phyloP scores from a whole-genome alignment of 2,329 filamentous ascomycete genomes.

The Phoma sp. region DNA sequence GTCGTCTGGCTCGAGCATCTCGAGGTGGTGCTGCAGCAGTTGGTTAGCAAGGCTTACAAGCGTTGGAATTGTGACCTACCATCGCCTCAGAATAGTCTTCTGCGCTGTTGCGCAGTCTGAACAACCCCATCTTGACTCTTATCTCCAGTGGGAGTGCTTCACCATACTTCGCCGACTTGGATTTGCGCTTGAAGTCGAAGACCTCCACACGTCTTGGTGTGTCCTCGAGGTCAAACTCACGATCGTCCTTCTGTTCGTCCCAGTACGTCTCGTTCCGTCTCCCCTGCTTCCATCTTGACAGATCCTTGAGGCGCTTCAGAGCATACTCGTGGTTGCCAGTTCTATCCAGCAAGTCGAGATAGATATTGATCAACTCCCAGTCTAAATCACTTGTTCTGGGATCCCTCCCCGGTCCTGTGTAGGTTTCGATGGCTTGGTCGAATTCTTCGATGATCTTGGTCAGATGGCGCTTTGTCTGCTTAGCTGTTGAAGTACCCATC shows the following conservation, averaged over 20 bases:
- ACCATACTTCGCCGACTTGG: conserved; percentile 69
- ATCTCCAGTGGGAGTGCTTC: conserved; percentile 79
- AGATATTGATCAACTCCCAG: conserved; percentile 88
- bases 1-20: conserved; percentile 72
- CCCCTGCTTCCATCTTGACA: conserved; percentile 83
- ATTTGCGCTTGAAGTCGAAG: conserved; percentile 65
- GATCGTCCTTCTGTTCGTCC: conserved; percentile 77
- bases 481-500: conserved; percentile 59
- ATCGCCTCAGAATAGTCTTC: conserved; percentile 72
- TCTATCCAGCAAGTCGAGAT: conserved; percentile 78
- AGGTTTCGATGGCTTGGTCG: conserved; percentile 56
- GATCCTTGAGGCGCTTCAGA: conserved; percentile 70
- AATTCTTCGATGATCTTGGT: conserved; percentile 59
- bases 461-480: conserved; percentile 54
- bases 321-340: conserved; percentile 69
- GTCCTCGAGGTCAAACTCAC: conserved; percentile 85
- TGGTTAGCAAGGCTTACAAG: conserved; percentile 42
- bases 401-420: conserved; percentile 53
- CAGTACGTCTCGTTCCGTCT: conserved; percentile 77
- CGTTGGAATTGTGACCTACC: conserved; percentile 64
- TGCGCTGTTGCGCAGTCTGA: conserved; percentile 74
- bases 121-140: conserved; percentile 81
- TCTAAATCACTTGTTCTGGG: conserved; percentile 57
- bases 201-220: conserved; percentile 69
- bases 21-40: conserved; percentile 53